These are phyloP conservation scores for Silybum marianum DNA, from an alignment of 129 eudicot species.

Conservation along the genomic window DNA sequence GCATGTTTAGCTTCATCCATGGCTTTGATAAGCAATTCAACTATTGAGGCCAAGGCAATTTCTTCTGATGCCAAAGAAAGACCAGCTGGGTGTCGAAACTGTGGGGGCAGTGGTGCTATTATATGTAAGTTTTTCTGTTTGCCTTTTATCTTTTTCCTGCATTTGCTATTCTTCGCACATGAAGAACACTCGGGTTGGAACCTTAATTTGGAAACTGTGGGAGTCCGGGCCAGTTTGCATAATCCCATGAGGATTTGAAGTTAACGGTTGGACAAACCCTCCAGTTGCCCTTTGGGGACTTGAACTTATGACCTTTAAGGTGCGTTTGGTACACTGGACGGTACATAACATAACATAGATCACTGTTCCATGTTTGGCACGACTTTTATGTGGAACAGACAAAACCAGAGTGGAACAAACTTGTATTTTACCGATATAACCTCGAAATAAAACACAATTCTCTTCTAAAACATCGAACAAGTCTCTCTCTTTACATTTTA, in stretches of 20 bases:
- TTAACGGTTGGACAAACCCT: background rate
- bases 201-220: background rate
- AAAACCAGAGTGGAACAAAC: too few relatives aligned
- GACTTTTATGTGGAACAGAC: too few relatives aligned
- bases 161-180: background rate
- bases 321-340: too few relatives aligned
- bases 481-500: too few relatives aligned
- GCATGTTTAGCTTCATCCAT: conserved; percentile 76
- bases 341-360: too few relatives aligned
- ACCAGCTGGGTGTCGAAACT: conserved; percentile 76
- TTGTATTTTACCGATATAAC: too few relatives aligned
- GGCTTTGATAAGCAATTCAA: conserved; percentile 54
- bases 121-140: conserved; percentile 62
- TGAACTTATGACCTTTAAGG: background rate
- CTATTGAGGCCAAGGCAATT: conserved; percentile 43
- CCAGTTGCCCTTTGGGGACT: background rate
- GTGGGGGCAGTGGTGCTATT: conserved; percentile 89
- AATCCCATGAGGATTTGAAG: background rate
- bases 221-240: background rate
- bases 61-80: conserved; percentile 54
- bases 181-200: background rate
- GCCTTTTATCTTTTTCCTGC: background rate
- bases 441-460: too few relatives aligned
- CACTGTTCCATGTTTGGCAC: too few relatives aligned
- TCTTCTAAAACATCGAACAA: too few relatives aligned